Percentiles rank a stretch among this genome's conserved stretches.
phyloP scores from a whole-genome alignment of 2,329 filamentous ascomycete genomes.

The Monosporascus sp. region DNA sequence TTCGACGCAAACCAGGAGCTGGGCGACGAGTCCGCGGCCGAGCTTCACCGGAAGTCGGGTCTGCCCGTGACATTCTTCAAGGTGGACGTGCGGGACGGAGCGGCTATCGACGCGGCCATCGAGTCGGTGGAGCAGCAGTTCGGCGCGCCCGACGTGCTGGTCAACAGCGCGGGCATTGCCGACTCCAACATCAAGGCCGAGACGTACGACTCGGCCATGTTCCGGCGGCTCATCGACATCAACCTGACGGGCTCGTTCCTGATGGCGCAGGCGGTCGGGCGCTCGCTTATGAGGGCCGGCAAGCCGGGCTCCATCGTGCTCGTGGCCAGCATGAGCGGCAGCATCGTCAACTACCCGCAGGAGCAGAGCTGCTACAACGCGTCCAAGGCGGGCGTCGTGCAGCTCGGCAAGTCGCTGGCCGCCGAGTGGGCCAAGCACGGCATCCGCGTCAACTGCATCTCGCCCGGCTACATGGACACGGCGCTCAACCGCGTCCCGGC shows the following conservation, averaged over 20 bases:
- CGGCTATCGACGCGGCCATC: conserved; percentile 64
- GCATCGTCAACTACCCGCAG: conserved; percentile 81
- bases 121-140: conserved; percentile 60
- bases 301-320: conserved; percentile 70
- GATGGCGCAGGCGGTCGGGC: conserved; percentile 66
- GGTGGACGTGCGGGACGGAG: conserved; percentile 69
- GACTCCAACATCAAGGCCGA: conserved; percentile 82
- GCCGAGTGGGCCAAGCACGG: conserved; percentile 79
- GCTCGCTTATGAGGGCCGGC: conserved; percentile 66
- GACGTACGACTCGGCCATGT: conserved; percentile 69
- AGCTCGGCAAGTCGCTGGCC: conserved; percentile 73
- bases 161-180: conserved; percentile 76
- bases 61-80: conserved; percentile 72
- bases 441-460: conserved; percentile 81
- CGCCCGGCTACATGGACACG: conserved; percentile 83
- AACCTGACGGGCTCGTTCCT: conserved; percentile 77
- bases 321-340: conserved; percentile 75
- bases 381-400: conserved; percentile 74
- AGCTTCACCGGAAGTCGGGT: conserved; percentile 66
- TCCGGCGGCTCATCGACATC: conserved; percentile 74
- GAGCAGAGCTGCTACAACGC: conserved; percentile 81
- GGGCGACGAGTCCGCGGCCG: conserved; percentile 62
- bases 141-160: conserved; percentile 66
- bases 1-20: conserved; percentile 73
- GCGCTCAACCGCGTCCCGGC: conserved; percentile 72